A percentile compares a stretch with the other conserved stretches of the same genome.
Evolutionary conservation across 345 rosid genomes (phyloP).

Genomic region (Stellera chamaejasme): DNA sequence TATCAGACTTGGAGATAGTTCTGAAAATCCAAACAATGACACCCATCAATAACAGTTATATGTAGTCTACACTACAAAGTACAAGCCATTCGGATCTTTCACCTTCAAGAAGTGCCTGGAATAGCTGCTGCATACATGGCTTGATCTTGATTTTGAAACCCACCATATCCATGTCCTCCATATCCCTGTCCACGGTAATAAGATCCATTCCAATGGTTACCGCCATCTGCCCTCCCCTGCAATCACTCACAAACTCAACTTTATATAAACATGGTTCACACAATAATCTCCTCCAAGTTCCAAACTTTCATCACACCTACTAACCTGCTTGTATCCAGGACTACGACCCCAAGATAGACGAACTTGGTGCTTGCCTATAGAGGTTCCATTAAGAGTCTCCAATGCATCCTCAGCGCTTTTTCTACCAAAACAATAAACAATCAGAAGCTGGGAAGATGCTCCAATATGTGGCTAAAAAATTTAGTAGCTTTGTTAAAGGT

Average conservation of each 20-base stretch:
- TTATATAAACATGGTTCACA: too few relatives aligned
- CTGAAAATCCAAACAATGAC: slow-evolving; percentile 14
- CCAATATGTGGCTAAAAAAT: neutral
- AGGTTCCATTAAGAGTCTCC: slow-evolving; percentile 61
- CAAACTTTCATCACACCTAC: neutral
- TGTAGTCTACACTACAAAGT: slow-evolving; percentile 7
- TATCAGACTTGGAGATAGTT: slow-evolving; percentile 17
- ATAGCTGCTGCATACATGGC: slow-evolving; percentile 48
- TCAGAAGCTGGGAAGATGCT: neutral
- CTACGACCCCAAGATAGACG: slow-evolving; percentile 97
- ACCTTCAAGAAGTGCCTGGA: slow-evolving; percentile 52
- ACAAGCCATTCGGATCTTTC: slow-evolving; percentile 8
- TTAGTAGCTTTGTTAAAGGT: neutral
- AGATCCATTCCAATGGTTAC: slow-evolving; percentile 71
- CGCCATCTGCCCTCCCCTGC: slow-evolving; percentile 74
- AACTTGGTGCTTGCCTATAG: slow-evolving; percentile 83
- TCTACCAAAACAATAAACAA: slow-evolving; percentile 30
- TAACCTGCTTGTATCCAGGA: slow-evolving; percentile 79
- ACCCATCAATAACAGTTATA: slow-evolving; percentile 8
- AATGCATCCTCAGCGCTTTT: slow-evolving; percentile 85
- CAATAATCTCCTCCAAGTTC: too few relatives aligned
- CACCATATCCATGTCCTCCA: slow-evolving; percentile 46
- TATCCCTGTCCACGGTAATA: slow-evolving; percentile 62
- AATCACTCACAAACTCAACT: neutral
- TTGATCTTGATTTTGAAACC: slow-evolving; percentile 36